Evolutionary conservation across 1,284 basidiomycete genomes (phyloP), one percentile per base, ranked within the genome.

Genomic region (Trichosporon sp.): DNA sequence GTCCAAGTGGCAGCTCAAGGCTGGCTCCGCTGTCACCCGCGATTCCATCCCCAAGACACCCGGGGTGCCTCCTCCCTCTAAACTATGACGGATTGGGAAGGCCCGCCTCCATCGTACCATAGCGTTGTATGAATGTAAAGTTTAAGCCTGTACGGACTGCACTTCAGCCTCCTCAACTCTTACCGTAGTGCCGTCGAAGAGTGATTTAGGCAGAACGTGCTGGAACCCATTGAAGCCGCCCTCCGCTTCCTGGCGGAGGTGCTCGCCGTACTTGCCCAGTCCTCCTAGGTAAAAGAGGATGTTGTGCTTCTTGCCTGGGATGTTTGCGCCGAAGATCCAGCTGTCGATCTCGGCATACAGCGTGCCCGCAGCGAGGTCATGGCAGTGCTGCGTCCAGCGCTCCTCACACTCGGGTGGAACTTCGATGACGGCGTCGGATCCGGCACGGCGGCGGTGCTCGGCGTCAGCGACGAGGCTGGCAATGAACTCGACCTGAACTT

Each of bases 271-370:
- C 27, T 65, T 62, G 2, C 27, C 21, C 27, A 70, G 35, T 9
- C 69, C 69, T 29, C 69, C 66, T 29, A 70, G 66, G 66, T 70
- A 70, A 64, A 70, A 70, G 27, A 70, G 58, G n/a, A 70, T 64
- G 31, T 34, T 63, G 65, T 67, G 66, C 35, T 67, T 51, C 64
- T 70, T 70, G 44, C 69, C 69, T 3, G 69, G 64, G 34, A 70
- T 67, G 31, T 70, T 70, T 6, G 69, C 69, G 58, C 69, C 69
- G 29, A 67, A 70, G 58, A 70, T 70, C 69, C 69, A 70, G 44
- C 63, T 65, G 27, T 70, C 66, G 7, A 58, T 62, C 58, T 67
- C 62, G 25, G 56, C n/a, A 29, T 65, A 70, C 18, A 70, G 66
- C 34, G 66, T 67, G 23, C n/a, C 21, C 64, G 29, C 35, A 3